phyloP scores from a whole-genome alignment of 139 green algal genomes.

The Coelastrella sp. region DNA sequence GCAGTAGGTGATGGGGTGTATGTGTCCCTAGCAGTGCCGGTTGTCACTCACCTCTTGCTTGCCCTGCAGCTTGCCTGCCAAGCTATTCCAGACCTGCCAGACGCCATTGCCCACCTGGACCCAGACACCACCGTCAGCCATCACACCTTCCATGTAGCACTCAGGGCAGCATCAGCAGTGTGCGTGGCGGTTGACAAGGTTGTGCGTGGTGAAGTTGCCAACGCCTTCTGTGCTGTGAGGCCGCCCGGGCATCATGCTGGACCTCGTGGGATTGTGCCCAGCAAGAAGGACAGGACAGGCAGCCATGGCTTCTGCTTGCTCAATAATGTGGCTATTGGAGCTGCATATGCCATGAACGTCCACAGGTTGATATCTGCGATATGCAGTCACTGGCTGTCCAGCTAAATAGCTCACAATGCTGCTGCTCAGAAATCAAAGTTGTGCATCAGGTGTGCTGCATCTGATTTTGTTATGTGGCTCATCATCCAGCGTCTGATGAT shows the following conservation, averaged over 20 bases:
- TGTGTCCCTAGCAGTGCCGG: neutral
- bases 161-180: constrained; percentile 81
- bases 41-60: neutral
- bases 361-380: constrained; percentile 60
- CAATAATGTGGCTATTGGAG: constrained; percentile 93
- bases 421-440: neutral
- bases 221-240: constrained; percentile 91
- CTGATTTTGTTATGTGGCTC: no score
- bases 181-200: constrained; percentile 80
- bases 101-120: constrained; percentile 78
- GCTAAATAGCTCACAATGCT: neutral
- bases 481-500: neutral
- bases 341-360: constrained; percentile 87
- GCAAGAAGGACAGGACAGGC: constrained; percentile 48
- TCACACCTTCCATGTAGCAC: constrained; percentile 77
- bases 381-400: neutral
- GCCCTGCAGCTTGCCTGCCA: constrained; percentile 61
- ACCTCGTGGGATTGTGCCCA: constrained; percentile 75
- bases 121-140: constrained; percentile 86
- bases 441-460: no score
- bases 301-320: constrained; percentile 96
- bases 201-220: constrained; percentile 63
- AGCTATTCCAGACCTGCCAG: constrained; percentile 57
- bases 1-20: neutral
- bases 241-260: constrained; percentile 94